Evolutionary conservation across 306 rosid genomes (phyloP).

Genomic region (Quercus aquifolioides): DNA sequence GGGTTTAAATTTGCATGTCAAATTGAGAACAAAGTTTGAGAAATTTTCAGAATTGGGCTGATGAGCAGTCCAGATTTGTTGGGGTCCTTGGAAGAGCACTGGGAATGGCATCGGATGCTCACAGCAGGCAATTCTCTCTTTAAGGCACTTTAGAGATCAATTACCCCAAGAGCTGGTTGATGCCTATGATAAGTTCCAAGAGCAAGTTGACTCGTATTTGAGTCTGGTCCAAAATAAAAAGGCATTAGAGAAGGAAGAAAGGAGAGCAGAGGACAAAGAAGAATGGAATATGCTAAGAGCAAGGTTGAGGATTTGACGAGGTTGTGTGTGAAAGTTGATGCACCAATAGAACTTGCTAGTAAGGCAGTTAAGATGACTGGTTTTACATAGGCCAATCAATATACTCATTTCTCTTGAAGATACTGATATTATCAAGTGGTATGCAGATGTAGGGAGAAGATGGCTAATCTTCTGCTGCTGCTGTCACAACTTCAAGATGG

Average conservation of each 20-base stretch:
- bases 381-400: slow-evolving; percentile 66
- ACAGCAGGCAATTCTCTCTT: slow-evolving; percentile 69
- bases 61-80: slow-evolving; percentile 69
- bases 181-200: slow-evolving; percentile 80
- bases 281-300: slow-evolving; percentile 58
- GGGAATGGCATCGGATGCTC: slow-evolving; percentile 61
- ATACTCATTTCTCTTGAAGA: slow-evolving; percentile 75
- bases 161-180: slow-evolving; percentile 69
- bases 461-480: slow-evolving; percentile 84
- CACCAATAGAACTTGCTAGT: slow-evolving; percentile 64
- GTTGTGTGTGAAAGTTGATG: slow-evolving; percentile 29
- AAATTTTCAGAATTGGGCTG: slow-evolving; percentile 67
- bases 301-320: slow-evolving; percentile 79
- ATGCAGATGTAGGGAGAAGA: slow-evolving; percentile 77
- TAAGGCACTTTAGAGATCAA: slow-evolving; percentile 70
- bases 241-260: slow-evolving; percentile 58
- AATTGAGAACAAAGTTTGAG: slow-evolving; percentile 63
- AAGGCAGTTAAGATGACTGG: slow-evolving; percentile 71
- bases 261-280: slow-evolving; percentile 54
- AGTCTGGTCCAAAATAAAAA: slow-evolving; percentile 56
- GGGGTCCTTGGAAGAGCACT: slow-evolving; percentile 55
- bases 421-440: slow-evolving; percentile 78
- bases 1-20: slow-evolving; percentile 54
- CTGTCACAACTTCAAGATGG: slow-evolving; percentile 78
- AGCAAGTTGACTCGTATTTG: slow-evolving; percentile 67